Evolutionary conservation across 1,139 yeast species (phyloP).

Genomic region (Zygosaccharomyces pseudobailii): DNA sequence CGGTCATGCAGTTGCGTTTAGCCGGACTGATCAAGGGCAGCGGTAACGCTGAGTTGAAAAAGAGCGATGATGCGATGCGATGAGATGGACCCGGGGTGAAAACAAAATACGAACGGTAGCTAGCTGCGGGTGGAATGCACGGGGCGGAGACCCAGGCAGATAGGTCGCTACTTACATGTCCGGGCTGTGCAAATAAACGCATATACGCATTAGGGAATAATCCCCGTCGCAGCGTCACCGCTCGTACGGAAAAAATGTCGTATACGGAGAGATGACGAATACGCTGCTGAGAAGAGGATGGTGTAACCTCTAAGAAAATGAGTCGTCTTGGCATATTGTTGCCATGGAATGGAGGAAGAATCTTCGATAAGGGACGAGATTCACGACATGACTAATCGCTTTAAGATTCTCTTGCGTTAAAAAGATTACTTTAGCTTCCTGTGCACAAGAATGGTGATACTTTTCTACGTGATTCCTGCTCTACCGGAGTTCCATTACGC

Average conservation of each 20-base stretch:
- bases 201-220: not conserved
- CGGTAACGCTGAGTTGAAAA: slow-evolving; percentile 7
- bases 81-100: slow-evolving; percentile 1
- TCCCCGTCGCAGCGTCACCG: not conserved
- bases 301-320: not conserved
- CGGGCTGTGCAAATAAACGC: not conserved
- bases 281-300: not conserved
- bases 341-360: not conserved
- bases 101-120: not conserved
- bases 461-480: too few relatives aligned
- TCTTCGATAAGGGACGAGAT: not conserved
- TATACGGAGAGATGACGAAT: not conserved
- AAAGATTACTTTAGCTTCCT: too few relatives aligned
- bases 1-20: slow-evolving; percentile 5
- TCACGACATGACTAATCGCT: not conserved
- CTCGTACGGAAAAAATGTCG: not conserved
- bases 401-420: too few relatives aligned
- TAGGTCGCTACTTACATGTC: not conserved
- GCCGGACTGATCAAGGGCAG: slow-evolving; percentile 2
- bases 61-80: not conserved
- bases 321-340: not conserved
- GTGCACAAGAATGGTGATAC: too few relatives aligned
- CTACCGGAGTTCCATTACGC: too few relatives aligned
- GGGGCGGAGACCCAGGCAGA: not conserved
- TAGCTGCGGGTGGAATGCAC: not conserved